Evolutionary conservation across 1,139 yeast genomes (phyloP).

Genomic region (Candida smagusa): DNA sequence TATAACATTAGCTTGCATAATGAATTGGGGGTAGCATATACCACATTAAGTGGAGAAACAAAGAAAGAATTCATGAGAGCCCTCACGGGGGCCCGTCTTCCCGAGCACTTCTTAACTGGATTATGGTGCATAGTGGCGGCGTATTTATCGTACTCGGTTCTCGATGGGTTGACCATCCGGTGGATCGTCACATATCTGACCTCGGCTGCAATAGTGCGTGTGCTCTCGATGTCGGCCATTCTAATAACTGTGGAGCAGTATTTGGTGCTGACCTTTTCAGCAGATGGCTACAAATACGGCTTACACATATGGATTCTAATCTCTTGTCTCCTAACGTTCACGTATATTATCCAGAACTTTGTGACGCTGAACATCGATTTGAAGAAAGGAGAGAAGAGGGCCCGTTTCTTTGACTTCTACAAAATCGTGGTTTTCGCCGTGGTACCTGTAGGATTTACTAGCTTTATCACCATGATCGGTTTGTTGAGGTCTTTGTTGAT

Average conservation of each 20-base stretch:
- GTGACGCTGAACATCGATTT: slow-evolving; percentile 81
- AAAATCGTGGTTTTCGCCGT: slow-evolving; percentile 94
- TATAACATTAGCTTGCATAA: slow-evolving; percentile 8
- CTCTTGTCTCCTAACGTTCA: slow-evolving; percentile 78
- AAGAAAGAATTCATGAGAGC: slow-evolving; percentile 15
- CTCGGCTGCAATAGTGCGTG: slow-evolving; percentile 82
- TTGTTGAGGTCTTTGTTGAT: slow-evolving; percentile 71
- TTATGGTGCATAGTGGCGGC: slow-evolving; percentile 86
- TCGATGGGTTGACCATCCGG: slow-evolving; percentile 87
- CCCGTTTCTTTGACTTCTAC: slow-evolving; percentile 72
- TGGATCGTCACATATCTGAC: slow-evolving; percentile 92
- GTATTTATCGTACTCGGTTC: slow-evolving; percentile 75
- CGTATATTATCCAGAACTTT: slow-evolving; percentile 83
- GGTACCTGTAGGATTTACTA: slow-evolving; percentile 93
- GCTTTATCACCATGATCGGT: slow-evolving; percentile 88
- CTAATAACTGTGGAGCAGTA: slow-evolving; percentile 70
- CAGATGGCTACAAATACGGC: slow-evolving; percentile 54
- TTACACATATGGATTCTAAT: slow-evolving; percentile 90
- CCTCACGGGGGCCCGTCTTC: slow-evolving; percentile 56
- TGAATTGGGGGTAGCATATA: slow-evolving; percentile 6
- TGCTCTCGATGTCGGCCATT: slow-evolving; percentile 76
- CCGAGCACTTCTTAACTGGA: slow-evolving; percentile 70
- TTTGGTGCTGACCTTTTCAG: slow-evolving; percentile 55
- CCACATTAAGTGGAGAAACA: slow-evolving; percentile 7
- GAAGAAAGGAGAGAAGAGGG: slow-evolving; percentile 30